Evolutionary conservation across 2,329 filamentous ascomycete species (phyloP).

Genomic region (Pestalotiopsis sp.): DNA sequence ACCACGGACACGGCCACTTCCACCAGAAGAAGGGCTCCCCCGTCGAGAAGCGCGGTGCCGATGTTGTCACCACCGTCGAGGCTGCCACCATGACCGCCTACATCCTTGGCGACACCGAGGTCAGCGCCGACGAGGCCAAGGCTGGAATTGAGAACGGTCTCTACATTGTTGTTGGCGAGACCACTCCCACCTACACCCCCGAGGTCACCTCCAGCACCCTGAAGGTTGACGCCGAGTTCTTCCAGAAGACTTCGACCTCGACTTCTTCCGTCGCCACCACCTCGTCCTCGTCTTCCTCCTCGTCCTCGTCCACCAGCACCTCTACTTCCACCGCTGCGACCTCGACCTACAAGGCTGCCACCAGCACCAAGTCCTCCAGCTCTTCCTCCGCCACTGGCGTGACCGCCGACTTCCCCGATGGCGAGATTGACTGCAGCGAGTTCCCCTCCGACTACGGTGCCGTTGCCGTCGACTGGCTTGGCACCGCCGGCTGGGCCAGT

Average conservation of each 20-base stretch:
- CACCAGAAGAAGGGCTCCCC: slow-evolving; percentile 58
- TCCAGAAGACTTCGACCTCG: slow-evolving; percentile 25
- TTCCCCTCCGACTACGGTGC: slow-evolving; percentile 87
- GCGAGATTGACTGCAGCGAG: slow-evolving; percentile 66
- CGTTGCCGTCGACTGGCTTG: slow-evolving; percentile 68
- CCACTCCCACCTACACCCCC: slow-evolving; percentile 54
- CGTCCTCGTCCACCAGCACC: slow-evolving; percentile 25
- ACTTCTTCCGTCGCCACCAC: slow-evolving; percentile 32
- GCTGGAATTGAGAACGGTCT: slow-evolving; percentile 71
- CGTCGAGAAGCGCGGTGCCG: slow-evolving; percentile 50
- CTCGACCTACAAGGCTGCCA: slow-evolving; percentile 29
- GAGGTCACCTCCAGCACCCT: slow-evolving; percentile 38
- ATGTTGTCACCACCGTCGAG: slow-evolving; percentile 55
- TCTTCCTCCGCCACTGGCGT: slow-evolving; percentile 53
- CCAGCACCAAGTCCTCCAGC: slow-evolving; percentile 25
- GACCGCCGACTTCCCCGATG: slow-evolving; percentile 73
- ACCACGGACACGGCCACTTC: slow-evolving; percentile 61
- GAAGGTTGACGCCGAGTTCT: slow-evolving; percentile 33
- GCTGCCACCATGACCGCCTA: slow-evolving; percentile 71
- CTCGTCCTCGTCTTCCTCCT: slow-evolving; percentile 29
- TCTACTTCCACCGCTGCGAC: slow-evolving; percentile 18
- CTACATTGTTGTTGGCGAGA: slow-evolving; percentile 67
- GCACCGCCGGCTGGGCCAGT: slow-evolving; percentile 76
- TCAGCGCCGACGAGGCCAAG: slow-evolving; percentile 68
- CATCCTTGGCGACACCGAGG: slow-evolving; percentile 65